phyloP scores from a whole-genome alignment of 2,329 filamentous ascomycete species.

The Biscogniauxia mediterranea region DNA sequence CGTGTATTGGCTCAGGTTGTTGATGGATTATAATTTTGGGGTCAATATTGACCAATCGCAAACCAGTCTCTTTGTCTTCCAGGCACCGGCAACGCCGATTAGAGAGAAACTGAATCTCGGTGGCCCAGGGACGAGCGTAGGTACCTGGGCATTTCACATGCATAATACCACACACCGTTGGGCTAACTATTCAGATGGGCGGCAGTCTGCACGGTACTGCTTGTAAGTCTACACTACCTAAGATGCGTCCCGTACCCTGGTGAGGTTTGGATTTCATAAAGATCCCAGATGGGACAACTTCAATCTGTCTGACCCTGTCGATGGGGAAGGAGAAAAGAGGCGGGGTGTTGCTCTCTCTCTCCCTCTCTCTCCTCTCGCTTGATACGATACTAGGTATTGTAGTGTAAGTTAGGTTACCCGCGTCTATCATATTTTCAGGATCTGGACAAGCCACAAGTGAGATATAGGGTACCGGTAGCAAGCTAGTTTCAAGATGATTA shows the following conservation, averaged over 20 bases:
- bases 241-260: not conserved
- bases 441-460: not conserved
- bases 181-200: not conserved
- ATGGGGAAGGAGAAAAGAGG: not conserved
- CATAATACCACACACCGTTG: not conserved
- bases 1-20: not conserved
- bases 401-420: not conserved
- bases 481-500: slow-evolving; percentile 18
- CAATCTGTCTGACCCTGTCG: not conserved
- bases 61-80: not conserved
- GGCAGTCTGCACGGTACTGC: too few species aligned
- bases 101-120: not conserved
- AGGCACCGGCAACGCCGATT: not conserved
- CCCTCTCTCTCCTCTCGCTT: too few species aligned
- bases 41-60: not conserved
- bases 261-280: not conserved
- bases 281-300: not conserved
- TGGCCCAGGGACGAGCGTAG: not conserved
- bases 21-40: not conserved
- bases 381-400: too few species aligned
- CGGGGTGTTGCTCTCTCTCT: not conserved
- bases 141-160: not conserved
- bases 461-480: not conserved
- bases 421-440: not conserved
- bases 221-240: too few species aligned